phyloP scores from a whole-genome alignment of 441 rosid genomes.

The Cnidoscolus chayamansa region DNA sequence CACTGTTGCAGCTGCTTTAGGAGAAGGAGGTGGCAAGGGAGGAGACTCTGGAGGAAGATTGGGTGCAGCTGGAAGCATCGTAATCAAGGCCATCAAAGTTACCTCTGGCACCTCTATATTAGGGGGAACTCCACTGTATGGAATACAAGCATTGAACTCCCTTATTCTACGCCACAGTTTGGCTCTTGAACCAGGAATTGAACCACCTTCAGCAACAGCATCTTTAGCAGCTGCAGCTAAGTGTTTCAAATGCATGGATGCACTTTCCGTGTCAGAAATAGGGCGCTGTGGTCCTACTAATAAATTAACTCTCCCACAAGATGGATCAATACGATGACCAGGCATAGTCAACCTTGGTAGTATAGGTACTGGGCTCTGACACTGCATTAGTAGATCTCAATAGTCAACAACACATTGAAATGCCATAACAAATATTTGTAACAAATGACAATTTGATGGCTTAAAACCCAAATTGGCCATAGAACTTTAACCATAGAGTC shows the following conservation, averaged over 20 bases:
- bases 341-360: slow-evolving; percentile 99
- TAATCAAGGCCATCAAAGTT: slow-evolving; percentile 96
- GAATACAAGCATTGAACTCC: slow-evolving; percentile 96
- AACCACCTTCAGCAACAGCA: slow-evolving; percentile 98
- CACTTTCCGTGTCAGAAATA: slow-evolving; percentile 66
- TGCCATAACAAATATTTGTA: slow-evolving; percentile 12
- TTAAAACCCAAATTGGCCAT: too few relatives aligned
- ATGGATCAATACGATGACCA: slow-evolving; percentile 98
- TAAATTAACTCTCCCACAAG: slow-evolving; percentile 89
- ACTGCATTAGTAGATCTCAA: slow-evolving; percentile 47
- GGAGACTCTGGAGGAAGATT: slow-evolving; percentile 92
- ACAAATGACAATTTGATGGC: slow-evolving; percentile 5
- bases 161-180: slow-evolving; percentile 98
- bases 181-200: slow-evolving; percentile 96
- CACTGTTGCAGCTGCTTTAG: slow-evolving; percentile 98
- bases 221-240: slow-evolving; percentile 97
- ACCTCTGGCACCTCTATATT: slow-evolving; percentile 94
- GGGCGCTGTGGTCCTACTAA: slow-evolving; percentile 48
- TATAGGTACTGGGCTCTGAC: slow-evolving; percentile 80
- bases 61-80: slow-evolving; percentile 96
- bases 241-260: slow-evolving; percentile 88
- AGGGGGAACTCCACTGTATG: slow-evolving; percentile 85
- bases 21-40: slow-evolving; percentile 96
- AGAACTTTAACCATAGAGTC: too few relatives aligned
- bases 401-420: slow-evolving; percentile 18